Evolutionary conservation across 768 basidiomycete species (phyloP).

Genomic region (Termitomyces sp.): DNA sequence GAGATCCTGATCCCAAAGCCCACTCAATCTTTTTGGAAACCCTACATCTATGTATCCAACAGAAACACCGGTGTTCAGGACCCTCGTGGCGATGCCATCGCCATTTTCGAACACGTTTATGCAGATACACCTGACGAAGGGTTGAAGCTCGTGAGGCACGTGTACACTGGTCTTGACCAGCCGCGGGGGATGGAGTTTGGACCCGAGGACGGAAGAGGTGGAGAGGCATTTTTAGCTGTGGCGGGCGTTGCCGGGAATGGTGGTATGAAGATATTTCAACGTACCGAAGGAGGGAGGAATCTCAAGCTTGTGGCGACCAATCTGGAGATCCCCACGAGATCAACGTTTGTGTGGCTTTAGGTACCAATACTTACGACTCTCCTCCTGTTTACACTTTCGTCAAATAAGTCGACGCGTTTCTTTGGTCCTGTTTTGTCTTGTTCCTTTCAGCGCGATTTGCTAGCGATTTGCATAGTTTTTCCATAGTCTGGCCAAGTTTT

Average conservation of each 20-base stretch:
- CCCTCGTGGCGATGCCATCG: constrained; percentile 57
- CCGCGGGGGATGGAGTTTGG: constrained; percentile 67
- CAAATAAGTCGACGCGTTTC: neutral
- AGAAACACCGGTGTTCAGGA: constrained; percentile 52
- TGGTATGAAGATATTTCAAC: constrained; percentile 52
- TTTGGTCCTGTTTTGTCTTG: neutral
- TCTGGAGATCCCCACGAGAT: constrained; percentile 44
- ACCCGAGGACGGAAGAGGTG: constrained; percentile 39
- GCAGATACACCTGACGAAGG: constrained; percentile 19
- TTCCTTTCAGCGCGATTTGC: too few species aligned
- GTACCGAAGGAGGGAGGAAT: constrained; percentile 48
- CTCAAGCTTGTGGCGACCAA: constrained; percentile 51
- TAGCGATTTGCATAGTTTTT: too few species aligned
- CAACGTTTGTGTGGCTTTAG: constrained; percentile 50
- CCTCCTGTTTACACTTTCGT: too few species aligned
- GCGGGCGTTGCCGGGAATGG: constrained; percentile 48
- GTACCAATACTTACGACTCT: too few species aligned
- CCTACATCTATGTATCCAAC: constrained; percentile 68
- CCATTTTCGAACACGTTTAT: constrained; percentile 47
- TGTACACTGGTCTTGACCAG: constrained; percentile 62
- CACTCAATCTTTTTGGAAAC: constrained; percentile 40
- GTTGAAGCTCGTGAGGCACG: constrained; percentile 39
- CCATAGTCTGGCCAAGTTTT: too few species aligned
- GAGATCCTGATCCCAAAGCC: constrained; percentile 61
- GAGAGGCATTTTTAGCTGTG: constrained; percentile 51